Conservation (phyloP, 192 early-diverging fungal genomes). For the Chytriomyces confervae region DNA sequence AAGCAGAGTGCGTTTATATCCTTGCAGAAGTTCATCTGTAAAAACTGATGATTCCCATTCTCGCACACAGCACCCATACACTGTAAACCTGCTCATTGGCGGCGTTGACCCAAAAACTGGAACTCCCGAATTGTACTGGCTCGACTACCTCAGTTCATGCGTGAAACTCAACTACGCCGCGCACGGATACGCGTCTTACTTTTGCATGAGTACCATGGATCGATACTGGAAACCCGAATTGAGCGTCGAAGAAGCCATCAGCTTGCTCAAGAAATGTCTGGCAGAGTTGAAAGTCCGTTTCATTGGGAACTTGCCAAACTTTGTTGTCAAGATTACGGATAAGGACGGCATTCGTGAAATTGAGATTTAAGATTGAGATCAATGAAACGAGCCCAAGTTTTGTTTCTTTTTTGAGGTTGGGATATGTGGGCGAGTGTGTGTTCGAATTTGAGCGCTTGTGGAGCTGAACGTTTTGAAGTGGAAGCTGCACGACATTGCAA, state of each 20-base stretch:
- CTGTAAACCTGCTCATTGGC: slow-evolving; percentile 87
- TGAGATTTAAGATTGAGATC: slow-evolving; percentile 1
- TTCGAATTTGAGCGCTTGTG: too few species aligned
- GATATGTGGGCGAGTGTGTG: not conserved
- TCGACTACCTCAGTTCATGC: slow-evolving; percentile 86
- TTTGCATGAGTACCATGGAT: slow-evolving; percentile 89
- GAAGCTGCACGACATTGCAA: not conserved
- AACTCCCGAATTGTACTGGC: slow-evolving; percentile 83
- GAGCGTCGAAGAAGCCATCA: slow-evolving; percentile 80
- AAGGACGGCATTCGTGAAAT: slow-evolving; percentile 76
- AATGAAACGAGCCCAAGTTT: not conserved
- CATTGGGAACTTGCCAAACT: slow-evolving; percentile 82
- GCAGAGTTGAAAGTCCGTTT: slow-evolving; percentile 83
- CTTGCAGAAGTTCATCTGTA: not conserved
- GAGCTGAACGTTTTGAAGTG: too few species aligned
- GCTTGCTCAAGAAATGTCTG: slow-evolving; percentile 82
- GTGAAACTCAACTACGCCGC: slow-evolving; percentile 82
- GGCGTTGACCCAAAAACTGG: slow-evolving; percentile 80
- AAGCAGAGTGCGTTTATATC: slow-evolving; percentile 52
- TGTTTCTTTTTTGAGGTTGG: not conserved
- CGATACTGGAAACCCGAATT: slow-evolving; percentile 85
- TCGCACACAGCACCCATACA: slow-evolving; percentile 74
- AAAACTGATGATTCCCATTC: not conserved
- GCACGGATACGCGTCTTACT: slow-evolving; percentile 92
- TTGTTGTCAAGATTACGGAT: slow-evolving; percentile 84